Evolutionary conservation across 495 filamentous ascomycete genomes (phyloP).

Genomic region (Xylaria curta): DNA sequence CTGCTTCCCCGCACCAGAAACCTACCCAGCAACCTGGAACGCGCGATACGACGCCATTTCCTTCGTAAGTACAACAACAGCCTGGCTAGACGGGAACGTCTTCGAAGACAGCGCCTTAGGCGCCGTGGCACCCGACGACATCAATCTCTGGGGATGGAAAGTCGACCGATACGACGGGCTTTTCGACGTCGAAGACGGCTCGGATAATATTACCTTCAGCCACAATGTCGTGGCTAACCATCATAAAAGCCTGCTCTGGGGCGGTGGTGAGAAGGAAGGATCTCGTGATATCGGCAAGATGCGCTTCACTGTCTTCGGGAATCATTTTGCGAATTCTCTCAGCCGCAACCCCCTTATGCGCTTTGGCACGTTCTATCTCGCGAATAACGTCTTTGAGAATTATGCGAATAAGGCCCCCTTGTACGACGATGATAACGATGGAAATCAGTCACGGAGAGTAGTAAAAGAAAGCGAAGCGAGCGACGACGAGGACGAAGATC

Average conservation of each 20-base stretch:
- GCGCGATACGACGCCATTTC: conserved; percentile 33
- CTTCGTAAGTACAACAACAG: conserved; percentile 27
- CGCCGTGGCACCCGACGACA: conserved; percentile 12
- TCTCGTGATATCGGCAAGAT: conserved; percentile 32
- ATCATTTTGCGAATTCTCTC: conserved; percentile 30
- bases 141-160: conserved; percentile 25
- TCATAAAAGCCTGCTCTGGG: conserved; percentile 35
- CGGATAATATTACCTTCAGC: conserved; percentile 34
- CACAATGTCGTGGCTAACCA: conserved; percentile 35
- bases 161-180: conserved; percentile 32
- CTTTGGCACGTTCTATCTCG: conserved; percentile 32
- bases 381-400: conserved; percentile 21
- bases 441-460: background rate
- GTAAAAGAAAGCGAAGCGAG: background rate
- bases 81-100: conserved; percentile 33
- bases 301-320: conserved; percentile 35
- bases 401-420: background rate
- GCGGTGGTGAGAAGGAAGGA: conserved; percentile 32
- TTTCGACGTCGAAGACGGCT: conserved; percentile 34
- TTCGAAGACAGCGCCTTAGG: conserved; percentile 21
- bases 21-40: conserved; percentile 32
- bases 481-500: background rate
- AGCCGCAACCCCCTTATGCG: conserved; percentile 34
- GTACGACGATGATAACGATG: background rate
- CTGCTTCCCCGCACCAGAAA: conserved; percentile 34